Base-by-base conservation (phyloP, 2,329 filamentous ascomycete genomes). In the Zymoseptoria crescenta region DNA sequence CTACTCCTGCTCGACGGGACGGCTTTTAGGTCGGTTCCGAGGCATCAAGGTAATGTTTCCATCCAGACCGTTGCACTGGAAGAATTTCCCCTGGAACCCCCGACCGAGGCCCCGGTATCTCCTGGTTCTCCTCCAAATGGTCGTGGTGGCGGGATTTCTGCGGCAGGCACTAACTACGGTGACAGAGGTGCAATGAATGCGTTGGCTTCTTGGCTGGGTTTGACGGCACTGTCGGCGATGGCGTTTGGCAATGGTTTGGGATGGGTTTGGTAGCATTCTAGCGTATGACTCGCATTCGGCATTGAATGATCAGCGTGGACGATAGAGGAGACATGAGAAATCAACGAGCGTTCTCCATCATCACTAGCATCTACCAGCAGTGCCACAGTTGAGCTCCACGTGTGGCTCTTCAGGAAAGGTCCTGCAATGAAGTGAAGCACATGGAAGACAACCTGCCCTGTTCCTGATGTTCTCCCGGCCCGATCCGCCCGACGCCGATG, bases 1-100 rank as follows among this genome's bases (percentile, higher is more conserved):
- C 70, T 79, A 30, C 67, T 79, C 16, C 56, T 70, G 19, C 57
- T 68, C 9, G 56, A 57, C 6, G 55, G 35, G 9, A 56, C 49
- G 30, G 54, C 56, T 6, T 29, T 48, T 19, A 50, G 56, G 5
- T 59, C 54, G 19, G 54, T 59, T 21, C 67, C 63, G 6, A 49
- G 30, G 20, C 62, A 56, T 2, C 57, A 56, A 19, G 56, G 59
- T 8, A 65, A 62, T 48, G 65, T 66, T 5, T 58, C 51, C 16
- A 66, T 68, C 30, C 55, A 63, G 49, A 57, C 59, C 8, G 49
- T 55, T 13, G 55, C 61, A n/a, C 59, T 61, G 27, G 66, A 64
- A 59, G 65, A 59, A 51, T 67, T 67, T 49, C 63, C 61, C 13
- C 52, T 65, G 52, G 55, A 56, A 10, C 51, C 59, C 48, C 62